Evolutionary conservation across 2,329 filamentous ascomycete genomes (phyloP).

Genomic region (Alternaria sp.): DNA sequence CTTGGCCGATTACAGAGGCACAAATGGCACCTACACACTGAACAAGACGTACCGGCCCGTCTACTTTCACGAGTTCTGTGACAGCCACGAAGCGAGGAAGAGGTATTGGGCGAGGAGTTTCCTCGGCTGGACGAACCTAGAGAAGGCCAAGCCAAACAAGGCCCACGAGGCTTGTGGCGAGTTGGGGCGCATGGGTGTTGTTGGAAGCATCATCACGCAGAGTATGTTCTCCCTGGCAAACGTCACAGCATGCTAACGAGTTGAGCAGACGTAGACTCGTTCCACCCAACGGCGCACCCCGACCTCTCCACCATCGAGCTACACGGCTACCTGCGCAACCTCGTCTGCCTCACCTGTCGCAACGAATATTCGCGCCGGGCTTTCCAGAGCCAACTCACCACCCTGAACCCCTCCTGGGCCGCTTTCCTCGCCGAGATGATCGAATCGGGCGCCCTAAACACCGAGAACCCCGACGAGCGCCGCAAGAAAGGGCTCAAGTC

Average conservation of each 20-base stretch:
- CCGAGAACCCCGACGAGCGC: slow-evolving; percentile 75
- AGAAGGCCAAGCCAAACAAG: slow-evolving; percentile 78
- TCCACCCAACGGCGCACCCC: slow-evolving; percentile 81
- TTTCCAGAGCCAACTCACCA: slow-evolving; percentile 78
- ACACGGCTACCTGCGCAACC: slow-evolving; percentile 85
- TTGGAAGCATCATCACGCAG: slow-evolving; percentile 84
- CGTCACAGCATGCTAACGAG: slow-evolving; percentile 1
- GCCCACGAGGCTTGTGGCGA: slow-evolving; percentile 79
- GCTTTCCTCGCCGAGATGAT: slow-evolving; percentile 75
- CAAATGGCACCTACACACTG: slow-evolving; percentile 87
- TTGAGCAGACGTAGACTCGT: slow-evolving; percentile 79
- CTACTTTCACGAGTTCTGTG: slow-evolving; percentile 88
- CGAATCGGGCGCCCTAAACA: slow-evolving; percentile 75
- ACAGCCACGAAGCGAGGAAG: slow-evolving; percentile 82
- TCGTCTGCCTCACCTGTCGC: slow-evolving; percentile 80
- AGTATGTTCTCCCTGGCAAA: slow-evolving; percentile 52
- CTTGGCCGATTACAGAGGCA: slow-evolving; percentile 88
- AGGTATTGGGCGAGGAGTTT: slow-evolving; percentile 97
- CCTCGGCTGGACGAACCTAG: slow-evolving; percentile 84
- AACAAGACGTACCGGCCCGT: slow-evolving; percentile 92
- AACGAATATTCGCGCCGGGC: slow-evolving; percentile 71
- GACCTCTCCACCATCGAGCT: slow-evolving; percentile 78
- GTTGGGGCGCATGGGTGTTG: slow-evolving; percentile 73
- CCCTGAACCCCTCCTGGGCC: slow-evolving; percentile 86
- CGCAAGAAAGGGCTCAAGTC: slow-evolving; percentile 73